Conservation (phyloP, 192 early-diverging fungal genomes). For the Mortierella hygrophila region DNA sequence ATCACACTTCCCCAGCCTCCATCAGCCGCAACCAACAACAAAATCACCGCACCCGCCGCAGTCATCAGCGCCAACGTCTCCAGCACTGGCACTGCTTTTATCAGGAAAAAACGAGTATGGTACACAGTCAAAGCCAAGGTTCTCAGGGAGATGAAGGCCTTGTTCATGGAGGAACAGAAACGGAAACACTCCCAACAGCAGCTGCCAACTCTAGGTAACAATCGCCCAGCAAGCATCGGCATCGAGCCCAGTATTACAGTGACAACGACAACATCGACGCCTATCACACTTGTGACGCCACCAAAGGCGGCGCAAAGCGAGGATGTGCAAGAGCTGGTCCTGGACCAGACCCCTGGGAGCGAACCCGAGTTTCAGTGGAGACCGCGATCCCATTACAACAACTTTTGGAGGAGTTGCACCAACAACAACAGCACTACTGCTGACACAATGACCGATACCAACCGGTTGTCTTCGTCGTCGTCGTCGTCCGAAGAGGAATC, state of each 20-base stretch:
- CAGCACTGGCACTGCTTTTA: background rate
- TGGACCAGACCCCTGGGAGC: background rate
- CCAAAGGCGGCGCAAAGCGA: background rate
- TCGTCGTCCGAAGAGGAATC: background rate
- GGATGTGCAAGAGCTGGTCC: background rate
- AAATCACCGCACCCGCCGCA: background rate
- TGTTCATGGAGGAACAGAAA: constrained; percentile 20
- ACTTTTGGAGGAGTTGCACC: constrained; percentile 22
- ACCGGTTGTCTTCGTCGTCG: background rate
- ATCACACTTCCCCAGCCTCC: background rate
- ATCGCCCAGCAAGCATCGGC: background rate
- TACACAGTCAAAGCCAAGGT: constrained; percentile 10
- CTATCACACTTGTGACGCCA: background rate
- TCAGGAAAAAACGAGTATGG: constrained; percentile 24
- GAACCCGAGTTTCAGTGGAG: background rate
- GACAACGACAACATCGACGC: background rate
- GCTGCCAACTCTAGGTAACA: background rate
- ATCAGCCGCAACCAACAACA: background rate
- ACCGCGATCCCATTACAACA: constrained; percentile 8
- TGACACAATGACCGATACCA: no score
- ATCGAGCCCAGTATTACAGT: background rate
- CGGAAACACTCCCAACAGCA: background rate
- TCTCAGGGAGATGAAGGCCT: constrained; percentile 26
- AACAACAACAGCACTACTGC: background rate
- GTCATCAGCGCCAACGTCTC: background rate